Base-by-base conservation (phyloP, 352 stramenopile species). In the Phytophthora multivora region DNA sequence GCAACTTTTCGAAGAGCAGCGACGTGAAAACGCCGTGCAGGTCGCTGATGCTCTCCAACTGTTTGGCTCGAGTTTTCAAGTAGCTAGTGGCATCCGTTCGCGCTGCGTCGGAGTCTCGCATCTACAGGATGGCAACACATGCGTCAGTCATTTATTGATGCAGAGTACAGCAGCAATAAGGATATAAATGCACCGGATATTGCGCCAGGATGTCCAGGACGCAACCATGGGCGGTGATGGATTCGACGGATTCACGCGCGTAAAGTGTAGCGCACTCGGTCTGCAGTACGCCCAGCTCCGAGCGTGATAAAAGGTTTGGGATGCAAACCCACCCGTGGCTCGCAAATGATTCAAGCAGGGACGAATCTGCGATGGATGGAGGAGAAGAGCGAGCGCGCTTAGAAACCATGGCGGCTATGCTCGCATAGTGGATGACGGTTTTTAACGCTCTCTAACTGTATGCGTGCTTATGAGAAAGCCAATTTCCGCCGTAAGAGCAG, bases 191-290 rank as follows among this genome's bases (percentile, higher is more conserved):
- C 43, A 89, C 77, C 31, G 78, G 80, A 67, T 53, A 83, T 4
- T 82, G 59, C n/a, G 76, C 73, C 65, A 90, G 75, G 16, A 79
- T 51, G 33, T 90, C 80, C 16, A 90, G 25, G n/a, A 90, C 78
- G 39, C 80, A 90, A 26, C 80, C 80, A n/a, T 71, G 60, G 4
- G 47, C 39, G 23, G 50, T 39, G 16, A 77, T 57, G 28, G 36
- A 45, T 26, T 64, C 57, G 13, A 40, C 39, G 16, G 52, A 61
- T 39, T 74, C 23, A 16, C 41, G 36, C 4, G 63, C 54, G 40
- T 55, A 59, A 10, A 63, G 26, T 26, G 59, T 49, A 13, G 59
- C 50, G 43, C 78, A 78, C 56, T 90, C 80, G 11, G 40, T 26
- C 25, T 65, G 76, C 16, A 90, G 48, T 9, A 73, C 54, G 4